Evolutionary conservation across 495 filamentous ascomycete species (phyloP), one percentile per base, ranked within the genome.

Genomic region (Penicillium bialowiezense): DNA sequence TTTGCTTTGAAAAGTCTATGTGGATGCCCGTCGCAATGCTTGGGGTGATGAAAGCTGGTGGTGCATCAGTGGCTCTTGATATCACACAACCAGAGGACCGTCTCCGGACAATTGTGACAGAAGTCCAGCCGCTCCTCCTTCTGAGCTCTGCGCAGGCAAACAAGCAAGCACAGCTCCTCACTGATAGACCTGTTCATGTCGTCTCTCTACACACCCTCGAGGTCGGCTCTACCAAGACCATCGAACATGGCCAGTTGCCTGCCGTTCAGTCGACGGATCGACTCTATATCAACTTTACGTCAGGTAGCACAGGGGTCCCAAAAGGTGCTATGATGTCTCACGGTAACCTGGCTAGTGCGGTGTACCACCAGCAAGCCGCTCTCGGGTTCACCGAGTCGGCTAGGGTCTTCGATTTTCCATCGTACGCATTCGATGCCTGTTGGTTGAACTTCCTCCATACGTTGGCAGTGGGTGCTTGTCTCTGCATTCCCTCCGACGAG

Each of bases 1-100:
- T 42, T 18, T 42, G 40, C 24, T 42, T 42, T 7, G 40, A 42
- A 15, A 42, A 42, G 14, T 29, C 40, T n/a, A 42, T 29, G 40
- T 42, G 40, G 40, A 15, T 18, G 26, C 23, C 24, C 4, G 40
- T 42, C 5, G 23, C 40, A 31, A 24, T 23, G 2, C 40, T 42
- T 7, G 40, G 40, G 17, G 40, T 42, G 7, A 28, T 42, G 23
- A 28, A 31, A 9, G 21, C 40, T 13, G 40, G 40, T 0, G 40
- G 23, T 29, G 15, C 40, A 14, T 42, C 14, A 18, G 20, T 42
- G 5, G 26, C 24, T 9, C 17, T 42, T n/a, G 40, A 42, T 7
- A 23, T 23, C 9, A 41, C 38, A n/a, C 39, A 41, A 18, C 41
- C 41, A 20, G 15, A 18, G 18, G 28, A 24, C 12, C 15, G 41